Evolutionary conservation across 495 filamentous ascomycete species (phyloP).

Genomic region (Aspergillus haitiensis): DNA sequence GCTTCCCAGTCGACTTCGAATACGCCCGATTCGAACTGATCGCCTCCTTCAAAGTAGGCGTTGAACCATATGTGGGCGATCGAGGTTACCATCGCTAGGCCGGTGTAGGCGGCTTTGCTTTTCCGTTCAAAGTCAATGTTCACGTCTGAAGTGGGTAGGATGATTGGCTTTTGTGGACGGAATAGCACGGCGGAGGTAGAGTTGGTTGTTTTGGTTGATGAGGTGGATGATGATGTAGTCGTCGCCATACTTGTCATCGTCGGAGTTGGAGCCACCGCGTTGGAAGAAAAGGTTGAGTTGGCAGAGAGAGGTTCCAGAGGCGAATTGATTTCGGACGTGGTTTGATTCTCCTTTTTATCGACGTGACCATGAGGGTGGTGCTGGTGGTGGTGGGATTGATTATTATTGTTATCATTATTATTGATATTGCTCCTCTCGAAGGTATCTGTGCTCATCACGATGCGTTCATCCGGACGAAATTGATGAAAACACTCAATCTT

Average conservation of each 20-base stretch:
- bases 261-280: conserved; percentile 17
- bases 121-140: conserved; percentile 87
- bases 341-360: conserved; percentile 3
- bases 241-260: background rate
- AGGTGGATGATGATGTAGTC: conserved; percentile 11
- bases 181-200: conserved; percentile 65
- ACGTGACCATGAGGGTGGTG: background rate
- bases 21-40: conserved; percentile 59
- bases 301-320: conserved; percentile 18
- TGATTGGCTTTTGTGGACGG: conserved; percentile 63
- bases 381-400: background rate
- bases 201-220: conserved; percentile 19
- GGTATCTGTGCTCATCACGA: conserved; percentile 58
- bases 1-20: conserved; percentile 66
- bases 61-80: conserved; percentile 98
- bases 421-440: background rate
- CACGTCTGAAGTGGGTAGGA: conserved; percentile 77
- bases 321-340: background rate
- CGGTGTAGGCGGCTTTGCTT: conserved; percentile 69
- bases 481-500: conserved; percentile 80
- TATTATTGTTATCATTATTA: conserved; percentile 11
- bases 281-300: conserved; percentile 2
- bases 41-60: conserved; percentile 82
- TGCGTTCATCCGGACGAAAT: conserved; percentile 71
- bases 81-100: conserved; percentile 84